Evolutionary conservation across 441 rosid genomes (phyloP), one percentile per base, ranked within the genome.

Genomic region (Iberis amara): DNA sequence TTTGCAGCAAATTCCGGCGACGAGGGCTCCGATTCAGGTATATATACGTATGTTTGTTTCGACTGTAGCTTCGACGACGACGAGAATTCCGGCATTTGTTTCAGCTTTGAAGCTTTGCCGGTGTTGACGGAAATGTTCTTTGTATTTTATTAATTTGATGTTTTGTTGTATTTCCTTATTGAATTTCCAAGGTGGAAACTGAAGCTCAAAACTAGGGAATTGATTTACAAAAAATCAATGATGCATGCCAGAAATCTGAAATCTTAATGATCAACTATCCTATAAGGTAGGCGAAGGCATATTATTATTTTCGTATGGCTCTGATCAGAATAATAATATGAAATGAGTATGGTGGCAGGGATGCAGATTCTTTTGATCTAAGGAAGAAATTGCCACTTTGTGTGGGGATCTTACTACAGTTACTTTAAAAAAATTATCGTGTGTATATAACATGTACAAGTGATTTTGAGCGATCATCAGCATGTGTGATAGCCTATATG

Each of bases 191-290:
- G 69, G 95, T 75, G 74, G 69, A n/a, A 48, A 61, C 65, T 52
- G 96, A 90, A 78, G 89, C 88, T 39, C 85, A 79, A 73, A 90
- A 85, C 43, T 87, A 95, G 96, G 90, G 90, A 47, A 73, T 87
- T 39, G 56, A 79, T 73, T 70, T 66, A 52, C 78, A 72, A 57
- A 66, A 70, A 53, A 75, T 87, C 73, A 87, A 78, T 27, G 90
- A 85, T 44, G 57, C 90, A 23, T 81, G 95, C 79, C 83, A 85
- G 68, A 80, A 73, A 61, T 70, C 59, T 63, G 72, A 76, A 57
- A 52, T 90, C 65, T 80, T 90, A 28, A 81, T 79, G 96, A 86
- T 90, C 62, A 87, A 79, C 71, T 90, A 75, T 69, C 95, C 92
- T 4, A 85, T 90, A 70, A 83, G 79, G 96, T 79, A 72, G n/a